These are phyloP conservation scores for Senna siamea DNA, from an alignment of 306 rosid species.

Conservation along the genomic window DNA sequence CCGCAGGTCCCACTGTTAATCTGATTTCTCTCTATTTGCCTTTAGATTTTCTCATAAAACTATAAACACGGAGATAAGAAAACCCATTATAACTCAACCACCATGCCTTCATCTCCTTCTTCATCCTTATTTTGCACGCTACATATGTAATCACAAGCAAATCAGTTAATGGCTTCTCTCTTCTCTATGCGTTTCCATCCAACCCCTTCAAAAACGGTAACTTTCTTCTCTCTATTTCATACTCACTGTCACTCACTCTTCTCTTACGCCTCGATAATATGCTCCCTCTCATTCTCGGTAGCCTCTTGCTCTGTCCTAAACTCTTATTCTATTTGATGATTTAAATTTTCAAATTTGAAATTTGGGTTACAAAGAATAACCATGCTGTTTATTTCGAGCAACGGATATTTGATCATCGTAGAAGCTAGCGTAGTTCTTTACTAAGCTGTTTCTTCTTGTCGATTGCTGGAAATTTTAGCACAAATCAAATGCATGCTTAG, in stretches of 20 bases:
- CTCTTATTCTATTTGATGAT: neutral
- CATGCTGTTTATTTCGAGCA: neutral
- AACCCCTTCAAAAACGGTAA: conserved; percentile 17
- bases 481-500: neutral
- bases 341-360: neutral
- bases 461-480: neutral
- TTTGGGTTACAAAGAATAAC: neutral
- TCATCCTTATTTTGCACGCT: neutral
- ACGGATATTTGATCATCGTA: neutral
- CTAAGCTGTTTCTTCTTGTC: neutral
- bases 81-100: neutral
- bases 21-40: too few relatives aligned
- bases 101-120: neutral
- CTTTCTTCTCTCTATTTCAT: neutral
- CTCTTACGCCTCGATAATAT: neutral
- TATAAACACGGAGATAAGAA: neutral
- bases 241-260: neutral
- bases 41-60: neutral
- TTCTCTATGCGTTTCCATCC: neutral
- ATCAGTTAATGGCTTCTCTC: neutral
- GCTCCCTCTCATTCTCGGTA: neutral
- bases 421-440: neutral
- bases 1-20: conserved; percentile 2
- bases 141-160: neutral
- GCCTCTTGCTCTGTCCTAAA: neutral